Evolutionary conservation across 352 stramenopile genomes (phyloP), one percentile per base, ranked within the genome.

Genomic region (Peronospora belbahrii): DNA sequence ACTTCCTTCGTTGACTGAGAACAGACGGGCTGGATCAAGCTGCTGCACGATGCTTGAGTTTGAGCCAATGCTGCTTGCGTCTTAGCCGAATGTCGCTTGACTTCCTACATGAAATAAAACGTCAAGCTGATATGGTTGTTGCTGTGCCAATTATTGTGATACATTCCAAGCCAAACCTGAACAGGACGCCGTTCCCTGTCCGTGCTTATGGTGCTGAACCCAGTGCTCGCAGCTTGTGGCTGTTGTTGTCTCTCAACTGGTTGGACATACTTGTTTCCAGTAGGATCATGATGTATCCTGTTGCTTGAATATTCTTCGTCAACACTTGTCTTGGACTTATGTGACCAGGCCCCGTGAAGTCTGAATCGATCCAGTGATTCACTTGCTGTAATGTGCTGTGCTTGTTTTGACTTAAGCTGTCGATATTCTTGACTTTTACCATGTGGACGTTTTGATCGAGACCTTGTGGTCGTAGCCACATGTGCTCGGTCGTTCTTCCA

Each of bases 281-380:
- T 11, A 22, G 28, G n/a, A 32, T 28, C 1, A 9, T 19, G 39
- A 8, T 1, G 4, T 27, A 7, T 18, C 13, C 48, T 39, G 33
- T 31, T 37, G 13, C 6, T 31, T 19, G 23, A 7, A 27, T 27
- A 27, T 15, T 33, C 27, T 2, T 33, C 27, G 13, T 10, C 1
- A 17, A 6, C 9, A 7, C 4, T 33, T 14, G 30, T 20, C 4
- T 14, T 19, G 11, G 34, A 31, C n/a, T 30, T 15, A 19, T 59
- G 38, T 20, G 50, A 44, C n/a, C 18, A 44, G 13, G 24, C 22
- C 8, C 36, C 43, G 13, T 53, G 18, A 13, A 57, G 40, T 22
- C 49, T 38, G 17, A 68, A 68, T 22, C 42, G 49, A 52, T 52
- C 35, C 18, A 61, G 44, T 3, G 42, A 38, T 6, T 15, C 32